Conservation (phyloP, 2,329 filamentous ascomycete genomes). For the Chrysoporthe puriensis region DNA sequence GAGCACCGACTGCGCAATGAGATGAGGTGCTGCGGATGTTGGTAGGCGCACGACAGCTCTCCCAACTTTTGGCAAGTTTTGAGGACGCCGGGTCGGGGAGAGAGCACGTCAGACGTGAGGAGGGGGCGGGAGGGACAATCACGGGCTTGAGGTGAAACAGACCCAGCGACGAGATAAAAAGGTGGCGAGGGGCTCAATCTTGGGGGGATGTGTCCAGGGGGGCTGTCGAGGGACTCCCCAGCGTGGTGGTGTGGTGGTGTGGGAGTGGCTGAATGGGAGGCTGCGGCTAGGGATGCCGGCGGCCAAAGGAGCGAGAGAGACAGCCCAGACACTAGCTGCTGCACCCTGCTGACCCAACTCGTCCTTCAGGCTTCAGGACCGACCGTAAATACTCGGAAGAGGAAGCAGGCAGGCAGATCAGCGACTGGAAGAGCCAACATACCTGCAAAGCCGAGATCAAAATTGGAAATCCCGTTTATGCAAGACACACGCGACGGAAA, state of each 20-base stretch:
- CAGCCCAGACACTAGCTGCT: background rate
- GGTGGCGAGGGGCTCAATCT: background rate
- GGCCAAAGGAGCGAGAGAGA: background rate
- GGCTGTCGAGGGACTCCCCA: background rate
- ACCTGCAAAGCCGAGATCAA: background rate
- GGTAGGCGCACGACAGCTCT: too few species aligned
- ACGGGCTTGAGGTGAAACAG: constrained; percentile 3
- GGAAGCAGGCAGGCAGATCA: background rate
- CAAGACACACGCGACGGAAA: background rate
- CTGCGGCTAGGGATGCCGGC: too few species aligned
- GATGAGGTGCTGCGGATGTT: background rate
- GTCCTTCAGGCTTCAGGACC: background rate
- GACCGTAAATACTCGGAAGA: background rate
- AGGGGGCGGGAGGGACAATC: background rate
- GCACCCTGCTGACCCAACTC: constrained; percentile 1
- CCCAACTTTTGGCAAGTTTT: too few species aligned
- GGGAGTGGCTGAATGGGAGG: too few species aligned
- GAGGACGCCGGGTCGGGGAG: background rate
- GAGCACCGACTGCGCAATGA: background rate
- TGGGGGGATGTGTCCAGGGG: background rate
- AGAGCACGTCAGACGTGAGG: background rate
- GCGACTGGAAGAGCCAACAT: background rate
- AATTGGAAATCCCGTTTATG: constrained; percentile 5
- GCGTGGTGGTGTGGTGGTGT: background rate
- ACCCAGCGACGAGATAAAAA: background rate